Percentiles rank a stretch among this genome's conserved stretches.
These are phyloP conservation scores for Periconia sp. DNA, from an alignment of 2,329 filamentous ascomycete species.

Conservation along the genomic window DNA sequence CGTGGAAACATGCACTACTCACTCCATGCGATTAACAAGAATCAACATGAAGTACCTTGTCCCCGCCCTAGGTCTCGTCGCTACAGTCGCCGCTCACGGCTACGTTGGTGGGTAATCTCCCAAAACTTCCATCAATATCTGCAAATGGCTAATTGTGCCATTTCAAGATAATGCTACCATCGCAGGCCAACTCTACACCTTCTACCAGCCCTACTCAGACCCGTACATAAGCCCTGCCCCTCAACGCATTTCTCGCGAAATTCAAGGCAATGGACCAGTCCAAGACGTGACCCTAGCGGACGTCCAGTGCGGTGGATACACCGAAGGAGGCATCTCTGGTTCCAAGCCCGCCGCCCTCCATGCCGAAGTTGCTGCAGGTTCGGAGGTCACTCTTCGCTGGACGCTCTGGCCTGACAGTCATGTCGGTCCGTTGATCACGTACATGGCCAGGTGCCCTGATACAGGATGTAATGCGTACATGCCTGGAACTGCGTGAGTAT, in stretches of 20 bases:
- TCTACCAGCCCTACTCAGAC: conserved; percentile 41
- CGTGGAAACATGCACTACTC: too few species aligned
- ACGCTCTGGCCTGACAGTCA: conserved; percentile 55
- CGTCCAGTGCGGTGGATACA: conserved; percentile 59
- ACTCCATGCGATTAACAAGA: conserved; percentile 5
- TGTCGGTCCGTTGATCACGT: conserved; percentile 59
- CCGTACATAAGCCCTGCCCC: conserved; percentile 41
- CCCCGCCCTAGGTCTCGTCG: conserved; percentile 28
- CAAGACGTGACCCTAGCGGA: conserved; percentile 56
- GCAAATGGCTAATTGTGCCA: not conserved
- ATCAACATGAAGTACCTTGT: conserved; percentile 36
- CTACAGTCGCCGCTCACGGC: conserved; percentile 36
- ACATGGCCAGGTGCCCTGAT: conserved; percentile 62
- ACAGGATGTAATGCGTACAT: conserved; percentile 53
- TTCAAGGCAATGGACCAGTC: conserved; percentile 62
- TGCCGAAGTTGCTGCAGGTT: conserved; percentile 57
- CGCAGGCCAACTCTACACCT: conserved; percentile 30
- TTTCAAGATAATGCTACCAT: conserved; percentile 35
- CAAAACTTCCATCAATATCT: not conserved
- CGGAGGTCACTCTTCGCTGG: conserved; percentile 57
- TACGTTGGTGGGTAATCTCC: conserved; percentile 20
- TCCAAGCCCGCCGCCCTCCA: conserved; percentile 57
- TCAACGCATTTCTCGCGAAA: conserved; percentile 58
- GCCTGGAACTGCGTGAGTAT: conserved; percentile 47
- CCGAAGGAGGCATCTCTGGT: conserved; percentile 53